Evolutionary conservation across 106 monocot species (phyloP).

Genomic region (Triglochin maritima): DNA sequence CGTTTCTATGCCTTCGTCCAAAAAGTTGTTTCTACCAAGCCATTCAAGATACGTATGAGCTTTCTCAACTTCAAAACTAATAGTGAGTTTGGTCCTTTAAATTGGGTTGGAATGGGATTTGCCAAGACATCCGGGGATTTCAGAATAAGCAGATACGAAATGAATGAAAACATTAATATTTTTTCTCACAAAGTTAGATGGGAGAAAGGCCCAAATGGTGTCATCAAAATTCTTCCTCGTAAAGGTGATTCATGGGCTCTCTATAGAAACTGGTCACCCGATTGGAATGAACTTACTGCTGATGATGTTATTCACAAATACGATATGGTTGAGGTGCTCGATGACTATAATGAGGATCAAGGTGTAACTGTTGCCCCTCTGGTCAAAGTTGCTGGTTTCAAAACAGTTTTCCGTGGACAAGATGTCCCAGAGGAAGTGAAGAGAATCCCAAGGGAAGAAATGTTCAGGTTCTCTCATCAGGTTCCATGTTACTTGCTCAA

Average conservation of each 20-base stretch:
- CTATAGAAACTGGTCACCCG: conserved; percentile 48
- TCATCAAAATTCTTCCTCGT: conserved; percentile 31
- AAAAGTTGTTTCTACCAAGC: conserved; percentile 42
- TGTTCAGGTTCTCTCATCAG: conserved; percentile 51
- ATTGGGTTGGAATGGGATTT: conserved; percentile 49
- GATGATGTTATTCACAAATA: conserved; percentile 51
- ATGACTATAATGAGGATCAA: conserved; percentile 38
- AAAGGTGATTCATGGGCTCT: conserved; percentile 54
- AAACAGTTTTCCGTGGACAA: conserved; percentile 44
- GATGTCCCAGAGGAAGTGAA: conserved; percentile 28
- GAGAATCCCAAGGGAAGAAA: conserved; percentile 41
- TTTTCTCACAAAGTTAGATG: conserved; percentile 48
- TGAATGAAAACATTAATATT: conserved; percentile 27
- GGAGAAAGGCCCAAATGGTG: conserved; percentile 41
- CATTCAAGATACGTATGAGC: conserved; percentile 44
- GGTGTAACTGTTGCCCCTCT: conserved; percentile 37
- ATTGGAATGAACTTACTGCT: conserved; percentile 42
- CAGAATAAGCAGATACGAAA: conserved; percentile 40
- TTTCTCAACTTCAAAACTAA: conserved; percentile 38
- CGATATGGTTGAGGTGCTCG: conserved; percentile 61
- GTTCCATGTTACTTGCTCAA: conserved; percentile 40
- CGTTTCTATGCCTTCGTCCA: conserved; percentile 46
- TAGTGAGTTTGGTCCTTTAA: conserved; percentile 31
- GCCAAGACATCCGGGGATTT: conserved; percentile 51
- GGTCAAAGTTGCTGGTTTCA: conserved; percentile 52